phyloP scores from a whole-genome alignment of 202 grass and related monocot species.

The Thinopyrum obtusiflorum region DNA sequence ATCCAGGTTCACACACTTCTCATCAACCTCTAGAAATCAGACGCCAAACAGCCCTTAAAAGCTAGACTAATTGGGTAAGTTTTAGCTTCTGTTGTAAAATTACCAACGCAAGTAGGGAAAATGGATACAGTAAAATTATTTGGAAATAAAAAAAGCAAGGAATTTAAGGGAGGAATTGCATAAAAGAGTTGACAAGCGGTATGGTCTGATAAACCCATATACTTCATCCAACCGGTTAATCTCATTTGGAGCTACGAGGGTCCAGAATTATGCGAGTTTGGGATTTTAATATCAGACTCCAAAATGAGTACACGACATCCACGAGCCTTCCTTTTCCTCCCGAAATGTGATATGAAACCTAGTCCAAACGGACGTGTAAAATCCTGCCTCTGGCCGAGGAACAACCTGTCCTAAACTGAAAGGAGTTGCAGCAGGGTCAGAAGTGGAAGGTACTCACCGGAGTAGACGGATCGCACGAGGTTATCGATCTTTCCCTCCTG shows the following conservation, averaged over 20 bases:
- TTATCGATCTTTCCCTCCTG: conserved; percentile 93
- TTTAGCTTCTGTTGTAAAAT: not conserved
- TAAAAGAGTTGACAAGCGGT: not conserved
- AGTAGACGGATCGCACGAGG: conserved; percentile 84
- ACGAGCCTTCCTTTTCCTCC: not conserved
- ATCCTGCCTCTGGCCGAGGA: not conserved
- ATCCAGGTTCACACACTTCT: conserved; percentile 76
- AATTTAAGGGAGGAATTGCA: not conserved
- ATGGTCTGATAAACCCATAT: not conserved
- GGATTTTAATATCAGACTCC: not conserved
- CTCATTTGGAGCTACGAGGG: not conserved
- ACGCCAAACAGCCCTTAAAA: not conserved
- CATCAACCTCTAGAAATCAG: conserved; percentile 50
- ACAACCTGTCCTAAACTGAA: not conserved
- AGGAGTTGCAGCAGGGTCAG: not conserved
- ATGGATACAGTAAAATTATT: not conserved
- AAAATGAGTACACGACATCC: not conserved
- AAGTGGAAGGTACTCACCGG: conserved; percentile 40
- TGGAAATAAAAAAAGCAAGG: not conserved
- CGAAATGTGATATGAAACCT: not conserved
- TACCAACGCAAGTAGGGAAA: not conserved
- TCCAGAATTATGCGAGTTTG: not conserved
- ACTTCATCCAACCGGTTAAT: not conserved
- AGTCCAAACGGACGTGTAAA: conserved; percentile 7
- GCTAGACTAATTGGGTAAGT: not conserved